Conservation (phyloP, 2,329 filamentous ascomycete genomes). For the Ophiostoma ulmi region DNA sequence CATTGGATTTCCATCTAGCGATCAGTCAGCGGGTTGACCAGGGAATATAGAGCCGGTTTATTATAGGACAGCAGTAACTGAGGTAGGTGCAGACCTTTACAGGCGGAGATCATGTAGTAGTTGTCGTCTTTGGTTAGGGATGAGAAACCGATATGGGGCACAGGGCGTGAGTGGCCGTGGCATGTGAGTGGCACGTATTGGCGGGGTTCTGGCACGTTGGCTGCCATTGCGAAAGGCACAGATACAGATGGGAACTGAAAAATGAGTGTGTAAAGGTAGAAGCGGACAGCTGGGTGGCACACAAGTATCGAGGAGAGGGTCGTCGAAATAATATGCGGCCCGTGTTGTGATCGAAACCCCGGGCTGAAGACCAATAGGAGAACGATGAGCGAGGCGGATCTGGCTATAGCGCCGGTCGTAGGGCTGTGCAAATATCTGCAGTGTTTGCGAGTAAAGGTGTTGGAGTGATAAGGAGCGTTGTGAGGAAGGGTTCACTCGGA, state of each 20-base stretch:
- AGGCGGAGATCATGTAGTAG: conserved; percentile 90
- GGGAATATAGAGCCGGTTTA: conserved; percentile 24
- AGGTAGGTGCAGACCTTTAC: conserved; percentile 59
- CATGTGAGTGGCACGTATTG: conserved; percentile 85
- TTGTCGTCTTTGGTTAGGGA: conserved; percentile 73
- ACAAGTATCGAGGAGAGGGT: not conserved
- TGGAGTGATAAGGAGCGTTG: not conserved
- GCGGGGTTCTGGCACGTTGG: conserved; percentile 34
- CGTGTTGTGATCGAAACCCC: not conserved
- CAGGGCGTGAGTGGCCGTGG: conserved; percentile 87
- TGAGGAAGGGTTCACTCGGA: not conserved
- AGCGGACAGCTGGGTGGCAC: not conserved
- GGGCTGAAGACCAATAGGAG: not conserved
- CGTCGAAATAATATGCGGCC: not conserved
- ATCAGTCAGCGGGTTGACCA: conserved; percentile 21
- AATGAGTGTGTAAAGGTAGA: not conserved
- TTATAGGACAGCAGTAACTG: not conserved
- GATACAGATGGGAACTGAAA: not conserved
- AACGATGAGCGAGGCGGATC: not conserved
- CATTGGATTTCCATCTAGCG: conserved; percentile 91
- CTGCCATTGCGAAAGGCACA: conserved; percentile 31
- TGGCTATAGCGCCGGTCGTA: not conserved
- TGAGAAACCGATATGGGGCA: conserved; percentile 88
- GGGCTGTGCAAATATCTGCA: not conserved
- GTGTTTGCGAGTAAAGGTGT: not conserved